Evolutionary conservation across 2,329 filamentous ascomycete species (phyloP), one percentile per base, ranked within the genome.

Genomic region (Venturia aucupariae): DNA sequence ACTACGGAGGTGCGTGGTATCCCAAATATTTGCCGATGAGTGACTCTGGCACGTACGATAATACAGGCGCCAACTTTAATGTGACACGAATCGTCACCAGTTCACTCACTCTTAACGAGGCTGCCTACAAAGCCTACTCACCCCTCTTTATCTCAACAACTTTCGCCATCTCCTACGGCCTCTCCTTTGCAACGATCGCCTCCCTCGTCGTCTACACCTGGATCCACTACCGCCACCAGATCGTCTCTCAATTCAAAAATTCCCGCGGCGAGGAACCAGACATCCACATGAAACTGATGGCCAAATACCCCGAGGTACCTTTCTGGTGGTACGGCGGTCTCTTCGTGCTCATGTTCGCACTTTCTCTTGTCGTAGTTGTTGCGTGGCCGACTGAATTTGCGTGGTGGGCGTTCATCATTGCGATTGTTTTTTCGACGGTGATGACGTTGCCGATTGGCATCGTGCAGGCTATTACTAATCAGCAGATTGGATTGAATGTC

Each of bases 391-490:
- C 89, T 3, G 86, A 89, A 67, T 76, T 90, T 66, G 79, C 81
- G 1, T 90, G 87, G 87, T 91, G 88, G 88, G 84, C 84, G 0
- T 90, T 90, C 68, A 72, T 90, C 55, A 74, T 91, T 6, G 81
- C 87, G 2, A 80, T 90, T 3, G 75, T 81, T 62, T 65, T 73
- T 4, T 72, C 75, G 0, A 71, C 74, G 68, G 78, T 77, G 65
- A 80, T 77, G 62, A 80, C 78, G 11, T 73, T 76, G 0, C 78
- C 74, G 66, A 86, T 86, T 59, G 85, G 85, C 48, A 89, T 90
- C 65, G 84, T 90, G 41, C 82, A 89, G 70, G 88, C 86, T 4
- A 88, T 88, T 4, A 87, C 72, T 78, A 89, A 89, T 70, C 86
- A 83, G 17, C 68, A 75, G 46, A 86, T 89, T 4, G 86, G 86